Evolutionary conservation across 2,329 filamentous ascomycete species (phyloP), one percentile per base, ranked within the genome.

Genomic region (Aspergillus fijiensis): DNA sequence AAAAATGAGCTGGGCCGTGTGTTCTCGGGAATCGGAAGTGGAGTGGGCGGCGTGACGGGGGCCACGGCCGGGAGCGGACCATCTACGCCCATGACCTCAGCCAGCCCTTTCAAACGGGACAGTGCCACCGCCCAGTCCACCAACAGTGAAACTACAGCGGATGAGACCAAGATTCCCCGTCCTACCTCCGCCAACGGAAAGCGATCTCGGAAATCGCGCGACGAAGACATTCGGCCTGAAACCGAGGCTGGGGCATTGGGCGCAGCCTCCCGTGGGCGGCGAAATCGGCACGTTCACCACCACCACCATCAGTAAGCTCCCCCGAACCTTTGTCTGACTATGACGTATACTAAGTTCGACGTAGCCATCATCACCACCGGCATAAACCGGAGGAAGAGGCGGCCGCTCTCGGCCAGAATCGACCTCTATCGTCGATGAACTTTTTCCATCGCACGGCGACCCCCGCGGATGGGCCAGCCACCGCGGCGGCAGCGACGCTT

Each of bases 1-100:
- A 96, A 97, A 81, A 96, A 88, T 72, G 94, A 97, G 73, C 93
- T 97, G 73, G 93, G 93, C 29, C 88, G 92, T 63, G 96, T 97
- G 83, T 97, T 96, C 77, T 92, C 91, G 19, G 94, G 94, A n/a
- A 92, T 98, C 66, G 93, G 87, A 16, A 88, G 86, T 73, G 87
- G 87, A 39, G 81, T 88, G 19, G 85, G 85, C 31, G 82, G 81
- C 63, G 77, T 78, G 29, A 81, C 81, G 21, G 78, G 78, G 49
- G 76, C 76, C 14, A 77, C 80, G 35, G 77, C 79, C 39, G 79
- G 75, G n/a, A 82, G 81, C 64, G 81, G 81, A 16, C 79, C 78
- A 11, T 79, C 82, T 1, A 87, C 85, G 7, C 85, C 85, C 12
- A 79, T 82, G 57, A 76, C 77, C 35, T 74, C 39, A 45, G 39